These are phyloP conservation scores for Magnolia officinalis DNA, from an alignment of 164 flowering plant genomes.

Conservation along the genomic window DNA sequence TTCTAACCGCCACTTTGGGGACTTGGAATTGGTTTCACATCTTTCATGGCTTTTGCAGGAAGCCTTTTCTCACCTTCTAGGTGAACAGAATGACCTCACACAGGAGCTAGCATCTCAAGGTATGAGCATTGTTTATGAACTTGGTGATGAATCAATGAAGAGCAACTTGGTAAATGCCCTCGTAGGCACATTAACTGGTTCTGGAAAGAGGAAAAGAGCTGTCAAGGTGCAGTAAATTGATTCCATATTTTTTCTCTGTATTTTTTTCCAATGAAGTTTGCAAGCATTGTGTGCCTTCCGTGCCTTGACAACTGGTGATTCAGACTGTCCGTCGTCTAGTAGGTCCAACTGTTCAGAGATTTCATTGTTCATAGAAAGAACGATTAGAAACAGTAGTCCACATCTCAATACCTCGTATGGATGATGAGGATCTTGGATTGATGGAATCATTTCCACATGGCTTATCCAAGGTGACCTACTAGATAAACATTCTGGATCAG, in stretches of 20 bases:
- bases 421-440: no score
- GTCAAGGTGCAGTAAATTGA: constrained; percentile 55
- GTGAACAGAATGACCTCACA: constrained; percentile 93
- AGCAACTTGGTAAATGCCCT: constrained; percentile 84
- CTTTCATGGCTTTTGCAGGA: constrained; percentile 55
- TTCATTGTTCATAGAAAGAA: no score
- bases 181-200: constrained; percentile 84
- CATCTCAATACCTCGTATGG: no score
- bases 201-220: constrained; percentile 95
- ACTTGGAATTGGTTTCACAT: neutral
- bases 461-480: neutral
- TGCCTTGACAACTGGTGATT: no score
- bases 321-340: no score
- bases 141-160: constrained; percentile 89
- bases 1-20: no score
- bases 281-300: neutral
- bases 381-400: no score
- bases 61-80: constrained; percentile 87
- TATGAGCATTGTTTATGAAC: constrained; percentile 95
- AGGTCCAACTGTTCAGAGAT: no score
- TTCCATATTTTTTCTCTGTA: neutral
- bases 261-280: neutral
- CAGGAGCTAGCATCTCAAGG: constrained; percentile 99
- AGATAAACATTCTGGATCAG: neutral
- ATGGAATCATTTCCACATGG: no score